A percentile compares a stretch with the other conserved stretches of the same genome.
These are phyloP conservation scores for Paecilomyces sp. DNA, from an alignment of 2,329 filamentous ascomycete genomes.

Conservation along the genomic window DNA sequence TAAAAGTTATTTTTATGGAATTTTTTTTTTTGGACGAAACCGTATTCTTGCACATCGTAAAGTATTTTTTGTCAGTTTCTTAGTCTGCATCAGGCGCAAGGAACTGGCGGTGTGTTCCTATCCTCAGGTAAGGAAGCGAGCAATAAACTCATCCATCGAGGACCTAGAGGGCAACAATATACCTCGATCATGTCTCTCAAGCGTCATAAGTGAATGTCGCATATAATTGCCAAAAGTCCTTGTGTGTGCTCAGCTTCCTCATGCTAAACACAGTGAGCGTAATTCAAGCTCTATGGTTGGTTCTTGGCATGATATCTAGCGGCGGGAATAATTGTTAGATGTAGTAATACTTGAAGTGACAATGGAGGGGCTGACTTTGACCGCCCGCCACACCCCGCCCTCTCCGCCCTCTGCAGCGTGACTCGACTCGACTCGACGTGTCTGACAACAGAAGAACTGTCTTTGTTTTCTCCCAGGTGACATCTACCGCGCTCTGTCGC, in stretches of 20 bases:
- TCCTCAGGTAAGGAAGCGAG: too few relatives aligned
- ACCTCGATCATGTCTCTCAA: neutral
- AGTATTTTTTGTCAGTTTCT: too few relatives aligned
- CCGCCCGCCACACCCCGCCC: neutral
- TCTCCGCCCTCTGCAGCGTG: neutral
- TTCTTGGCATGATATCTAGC: neutral
- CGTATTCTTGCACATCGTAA: neutral
- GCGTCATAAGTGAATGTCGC: neutral
- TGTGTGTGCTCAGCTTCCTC: too few relatives aligned
- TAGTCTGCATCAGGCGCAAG: too few relatives aligned
- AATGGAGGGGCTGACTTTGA: neutral
- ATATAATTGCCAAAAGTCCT: neutral
- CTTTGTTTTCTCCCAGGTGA: neutral
- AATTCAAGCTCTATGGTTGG: neutral
- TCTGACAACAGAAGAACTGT: neutral
- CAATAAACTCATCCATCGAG: neutral
- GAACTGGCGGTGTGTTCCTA: too few relatives aligned
- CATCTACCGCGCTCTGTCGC: neutral
- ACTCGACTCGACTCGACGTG: neutral
- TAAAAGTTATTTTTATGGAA: neutral
- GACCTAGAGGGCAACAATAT: neutral
- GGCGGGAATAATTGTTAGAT: neutral
- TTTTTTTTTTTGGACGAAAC: neutral
- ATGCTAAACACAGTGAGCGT: neutral
- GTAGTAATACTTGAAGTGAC: too few relatives aligned